Conservation (phyloP, 1,139 yeast species). For the Candida freyschussii region DNA sequence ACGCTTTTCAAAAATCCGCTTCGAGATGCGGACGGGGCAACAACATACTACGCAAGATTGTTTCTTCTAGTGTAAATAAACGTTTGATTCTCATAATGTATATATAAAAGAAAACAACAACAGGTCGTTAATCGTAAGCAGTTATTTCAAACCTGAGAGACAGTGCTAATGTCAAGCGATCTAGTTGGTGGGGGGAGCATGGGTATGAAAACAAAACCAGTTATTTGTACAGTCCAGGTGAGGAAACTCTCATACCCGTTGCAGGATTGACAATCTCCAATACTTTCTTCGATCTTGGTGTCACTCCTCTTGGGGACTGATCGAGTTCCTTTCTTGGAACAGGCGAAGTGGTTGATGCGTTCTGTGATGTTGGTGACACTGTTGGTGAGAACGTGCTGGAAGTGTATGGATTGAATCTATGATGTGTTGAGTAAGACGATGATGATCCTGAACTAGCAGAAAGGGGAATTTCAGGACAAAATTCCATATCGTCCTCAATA, state of each 20-base stretch:
- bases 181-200: background rate
- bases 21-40: too few species aligned
- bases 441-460: conserved; percentile 2
- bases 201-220: conserved; percentile 1
- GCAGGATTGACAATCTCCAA: conserved; percentile 76
- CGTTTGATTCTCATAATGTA: too few species aligned
- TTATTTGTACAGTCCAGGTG: conserved; percentile 39
- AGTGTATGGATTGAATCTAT: conserved; percentile 56
- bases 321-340: conserved; percentile 13
- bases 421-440: conserved; percentile 18
- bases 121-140: too few species aligned
- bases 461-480: conserved; percentile 50
- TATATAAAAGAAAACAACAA: too few species aligned
- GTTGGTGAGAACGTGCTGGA: conserved; percentile 51
- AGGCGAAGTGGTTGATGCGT: conserved; percentile 24
- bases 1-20: too few species aligned
- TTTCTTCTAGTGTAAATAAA: too few species aligned
- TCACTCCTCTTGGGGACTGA: conserved; percentile 24
- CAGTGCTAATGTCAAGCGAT: too few species aligned
- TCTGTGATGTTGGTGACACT: conserved; percentile 23
- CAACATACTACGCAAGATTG: too few species aligned
- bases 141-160: too few species aligned
- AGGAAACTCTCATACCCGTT: conserved; percentile 62
- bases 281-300: conserved; percentile 58
- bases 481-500: conserved; percentile 60